These are phyloP conservation scores for Boletus sp. DNA, from an alignment of 768 basidiomycete species.

Conservation along the genomic window DNA sequence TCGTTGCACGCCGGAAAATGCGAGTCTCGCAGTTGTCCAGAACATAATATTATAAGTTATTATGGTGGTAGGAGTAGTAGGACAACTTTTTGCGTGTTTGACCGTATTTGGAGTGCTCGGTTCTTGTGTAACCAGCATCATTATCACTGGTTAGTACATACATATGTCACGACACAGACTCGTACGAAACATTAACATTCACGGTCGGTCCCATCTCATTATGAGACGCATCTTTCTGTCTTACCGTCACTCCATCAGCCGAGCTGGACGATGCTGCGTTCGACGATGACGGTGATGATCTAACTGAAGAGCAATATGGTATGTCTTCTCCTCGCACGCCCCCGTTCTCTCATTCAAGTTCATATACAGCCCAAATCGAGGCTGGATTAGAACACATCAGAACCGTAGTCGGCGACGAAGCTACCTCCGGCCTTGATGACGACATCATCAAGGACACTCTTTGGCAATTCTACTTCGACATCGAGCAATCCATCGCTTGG, in stretches of 20 bases:
- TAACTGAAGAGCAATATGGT: slow-evolving; percentile 87
- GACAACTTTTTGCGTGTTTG: slow-evolving; percentile 10
- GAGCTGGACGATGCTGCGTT: slow-evolving; percentile 83
- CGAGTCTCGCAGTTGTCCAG: slow-evolving; percentile 43
- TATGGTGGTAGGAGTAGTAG: not conserved
- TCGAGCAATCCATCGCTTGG: slow-evolving; percentile 73
- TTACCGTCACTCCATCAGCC: slow-evolving; percentile 43
- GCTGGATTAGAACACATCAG: slow-evolving; percentile 69
- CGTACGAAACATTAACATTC: slow-evolving; percentile 81
- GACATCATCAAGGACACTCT: slow-evolving; percentile 71
- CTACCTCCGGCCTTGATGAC: slow-evolving; percentile 68
- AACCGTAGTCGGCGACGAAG: slow-evolving; percentile 62
- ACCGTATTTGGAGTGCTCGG: slow-evolving; percentile 15
- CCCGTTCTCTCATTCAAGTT: slow-evolving; percentile 7
- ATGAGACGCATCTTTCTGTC: not conserved
- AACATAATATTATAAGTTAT: slow-evolving; percentile 59
- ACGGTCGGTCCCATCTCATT: slow-evolving; percentile 41
- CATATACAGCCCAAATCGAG: slow-evolving; percentile 59
- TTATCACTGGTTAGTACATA: slow-evolving; percentile 4
- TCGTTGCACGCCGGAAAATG: slow-evolving; percentile 37
- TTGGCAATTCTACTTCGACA: slow-evolving; percentile 88
- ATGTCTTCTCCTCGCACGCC: slow-evolving; percentile 12
- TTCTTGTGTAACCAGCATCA: slow-evolving; percentile 1
- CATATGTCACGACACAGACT: slow-evolving; percentile 87
- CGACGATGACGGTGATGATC: slow-evolving; percentile 74